Conservation (phyloP, 345 rosid species). For the Luvunga scandens region DNA sequence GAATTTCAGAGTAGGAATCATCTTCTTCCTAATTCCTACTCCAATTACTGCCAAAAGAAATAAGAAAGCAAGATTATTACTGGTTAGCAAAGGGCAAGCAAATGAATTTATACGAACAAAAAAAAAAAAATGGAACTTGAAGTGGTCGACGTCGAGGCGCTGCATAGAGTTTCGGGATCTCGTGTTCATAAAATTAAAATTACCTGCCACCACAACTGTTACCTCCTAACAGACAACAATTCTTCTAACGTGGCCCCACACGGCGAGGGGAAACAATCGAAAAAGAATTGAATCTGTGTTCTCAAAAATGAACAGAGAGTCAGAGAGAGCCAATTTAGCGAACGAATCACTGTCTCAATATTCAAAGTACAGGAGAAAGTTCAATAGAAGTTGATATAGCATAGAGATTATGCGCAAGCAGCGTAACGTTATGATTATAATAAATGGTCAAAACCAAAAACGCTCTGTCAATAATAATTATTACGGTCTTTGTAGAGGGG, state of each 20-base stretch:
- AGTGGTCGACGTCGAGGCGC: not conserved
- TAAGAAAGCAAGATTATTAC: not conserved
- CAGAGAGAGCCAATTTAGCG: no score
- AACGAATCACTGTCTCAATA: no score
- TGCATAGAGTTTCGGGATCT: conserved; percentile 55
- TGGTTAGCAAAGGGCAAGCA: not conserved
- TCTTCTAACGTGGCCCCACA: not conserved
- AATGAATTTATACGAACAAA: not conserved
- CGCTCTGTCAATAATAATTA: no score
- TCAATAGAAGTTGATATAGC: no score
- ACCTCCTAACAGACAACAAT: conserved; percentile 29
- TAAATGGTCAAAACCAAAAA: no score
- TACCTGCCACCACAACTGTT: conserved; percentile 29
- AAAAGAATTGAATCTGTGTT: no score
- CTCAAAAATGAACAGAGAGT: not conserved
- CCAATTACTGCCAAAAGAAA: conserved; percentile 28
- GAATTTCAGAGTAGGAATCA: conserved; percentile 51
- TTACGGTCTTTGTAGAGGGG: not conserved
- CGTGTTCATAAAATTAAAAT: conserved; percentile 68
- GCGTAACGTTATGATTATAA: no score
- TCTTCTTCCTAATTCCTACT: conserved; percentile 28
- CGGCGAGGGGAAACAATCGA: not conserved
- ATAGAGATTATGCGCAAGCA: no score
- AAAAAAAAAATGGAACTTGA: not conserved
- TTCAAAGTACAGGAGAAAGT: no score